phyloP scores from a whole-genome alignment of 2,329 filamentous ascomycete genomes.

The Zasmidium cellare region DNA sequence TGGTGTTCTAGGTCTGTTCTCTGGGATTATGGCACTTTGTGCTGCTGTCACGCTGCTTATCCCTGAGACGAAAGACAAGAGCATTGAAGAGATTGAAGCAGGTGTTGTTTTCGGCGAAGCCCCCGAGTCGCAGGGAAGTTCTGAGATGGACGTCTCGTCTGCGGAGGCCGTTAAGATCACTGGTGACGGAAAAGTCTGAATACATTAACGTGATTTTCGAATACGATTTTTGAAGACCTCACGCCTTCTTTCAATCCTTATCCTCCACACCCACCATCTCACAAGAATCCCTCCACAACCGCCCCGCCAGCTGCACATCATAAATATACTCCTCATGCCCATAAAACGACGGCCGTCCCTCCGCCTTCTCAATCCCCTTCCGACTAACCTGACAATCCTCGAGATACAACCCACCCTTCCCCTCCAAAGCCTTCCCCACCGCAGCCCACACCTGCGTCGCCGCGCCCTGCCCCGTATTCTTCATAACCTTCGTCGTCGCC shows the following conservation, averaged over 20 bases:
- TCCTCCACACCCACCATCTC: constrained; percentile 13
- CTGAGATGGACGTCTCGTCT: neutral
- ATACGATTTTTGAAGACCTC: neutral
- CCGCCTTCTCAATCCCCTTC: neutral
- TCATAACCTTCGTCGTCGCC: neutral
- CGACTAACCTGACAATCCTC: constrained; percentile 39
- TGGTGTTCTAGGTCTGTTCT: neutral
- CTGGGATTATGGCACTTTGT: neutral
- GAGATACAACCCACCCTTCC: constrained; percentile 49
- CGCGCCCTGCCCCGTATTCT: constrained; percentile 46
- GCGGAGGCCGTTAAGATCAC: neutral
- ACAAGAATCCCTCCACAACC: constrained; percentile 40
- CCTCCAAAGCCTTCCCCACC: constrained; percentile 36
- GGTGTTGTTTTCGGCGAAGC: neutral
- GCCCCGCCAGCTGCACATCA: constrained; percentile 40
- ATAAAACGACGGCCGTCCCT: neutral
- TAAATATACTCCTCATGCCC: constrained; percentile 39
- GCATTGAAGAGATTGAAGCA: neutral
- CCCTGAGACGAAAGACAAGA: neutral
- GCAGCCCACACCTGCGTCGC: constrained; percentile 50
- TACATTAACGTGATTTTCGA: neutral
- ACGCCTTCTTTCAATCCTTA: neutral
- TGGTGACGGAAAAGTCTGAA: neutral
- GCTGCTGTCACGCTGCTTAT: neutral
- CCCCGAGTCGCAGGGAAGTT: neutral